Evolutionary conservation across 1,139 yeast genomes (phyloP).

Genomic region (Yamadazyma diddensiae): DNA sequence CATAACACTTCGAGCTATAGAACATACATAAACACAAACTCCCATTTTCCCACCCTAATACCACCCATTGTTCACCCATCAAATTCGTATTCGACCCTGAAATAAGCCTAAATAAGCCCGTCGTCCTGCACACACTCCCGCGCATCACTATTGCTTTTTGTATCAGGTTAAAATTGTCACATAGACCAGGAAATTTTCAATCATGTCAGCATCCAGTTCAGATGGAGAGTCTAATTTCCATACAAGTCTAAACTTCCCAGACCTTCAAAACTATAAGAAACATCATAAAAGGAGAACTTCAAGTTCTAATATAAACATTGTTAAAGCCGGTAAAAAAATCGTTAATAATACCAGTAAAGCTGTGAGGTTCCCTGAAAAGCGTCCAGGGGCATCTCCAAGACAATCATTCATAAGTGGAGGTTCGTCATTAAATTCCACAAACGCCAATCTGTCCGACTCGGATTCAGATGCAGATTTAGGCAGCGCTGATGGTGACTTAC

Average conservation of each 20-base stretch:
- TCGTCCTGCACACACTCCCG: too few species aligned
- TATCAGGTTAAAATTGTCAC: conserved; percentile 1
- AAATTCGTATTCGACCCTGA: too few species aligned
- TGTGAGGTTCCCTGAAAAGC: conserved; percentile 20
- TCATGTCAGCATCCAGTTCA: conserved; percentile 11
- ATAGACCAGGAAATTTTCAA: too few species aligned
- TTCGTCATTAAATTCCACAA: conserved; percentile 21
- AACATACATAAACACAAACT: too few species aligned
- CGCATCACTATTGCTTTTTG: neutral
- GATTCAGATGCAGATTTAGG: conserved; percentile 1
- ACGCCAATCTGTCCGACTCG: conserved; percentile 4
- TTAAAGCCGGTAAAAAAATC: conserved; percentile 33
- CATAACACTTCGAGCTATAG: too few species aligned
- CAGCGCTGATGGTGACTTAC: conserved; percentile 4
- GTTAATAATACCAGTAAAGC: conserved; percentile 13
- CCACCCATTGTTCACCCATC: too few species aligned
- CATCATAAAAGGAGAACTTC: conserved; percentile 8
- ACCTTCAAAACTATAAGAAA: conserved; percentile 10
- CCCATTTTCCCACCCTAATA: too few species aligned
- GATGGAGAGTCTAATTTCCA: conserved; percentile 15
- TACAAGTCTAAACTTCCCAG: conserved; percentile 16
- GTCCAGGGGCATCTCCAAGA: conserved; percentile 29
- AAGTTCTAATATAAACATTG: conserved; percentile 18
- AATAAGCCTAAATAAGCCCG: too few species aligned
- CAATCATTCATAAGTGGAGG: conserved; percentile 25